Percentiles rank a stretch among this genome's conserved stretches.
These are phyloP conservation scores for Dactylellina parvicollis DNA, from an alignment of 2,329 filamentous ascomycete genomes.

Conservation along the genomic window DNA sequence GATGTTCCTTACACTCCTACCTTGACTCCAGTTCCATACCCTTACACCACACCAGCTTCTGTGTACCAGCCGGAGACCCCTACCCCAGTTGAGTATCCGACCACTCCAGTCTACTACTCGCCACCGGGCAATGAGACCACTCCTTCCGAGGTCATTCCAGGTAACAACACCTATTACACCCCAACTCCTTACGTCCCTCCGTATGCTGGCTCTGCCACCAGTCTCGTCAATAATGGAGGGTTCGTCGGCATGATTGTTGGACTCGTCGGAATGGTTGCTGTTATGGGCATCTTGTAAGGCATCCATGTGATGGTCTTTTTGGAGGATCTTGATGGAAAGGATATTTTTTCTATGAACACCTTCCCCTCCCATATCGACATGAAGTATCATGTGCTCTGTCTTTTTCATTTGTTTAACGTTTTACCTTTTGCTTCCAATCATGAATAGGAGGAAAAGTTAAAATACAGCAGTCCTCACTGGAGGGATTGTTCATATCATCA, in stretches of 20 bases:
- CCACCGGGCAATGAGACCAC: constrained; percentile 38
- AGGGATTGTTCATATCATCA: constrained; percentile 42
- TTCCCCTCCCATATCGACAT: constrained; percentile 6
- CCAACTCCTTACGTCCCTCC: constrained; percentile 40
- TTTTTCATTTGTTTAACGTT: constrained; percentile 5
- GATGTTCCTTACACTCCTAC: constrained; percentile 48
- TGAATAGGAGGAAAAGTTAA: constrained; percentile 5
- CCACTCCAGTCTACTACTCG: constrained; percentile 33
- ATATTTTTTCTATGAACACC: neutral
- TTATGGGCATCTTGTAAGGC: constrained; percentile 45
- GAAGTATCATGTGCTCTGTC: neutral
- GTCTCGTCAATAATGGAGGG: constrained; percentile 42
- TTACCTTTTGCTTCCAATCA: constrained; percentile 2
- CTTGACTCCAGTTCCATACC: constrained; percentile 42
- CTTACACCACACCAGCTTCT: constrained; percentile 38
- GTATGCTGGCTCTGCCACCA: constrained; percentile 43
- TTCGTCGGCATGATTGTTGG: constrained; percentile 40
- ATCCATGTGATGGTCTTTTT: constrained; percentile 4
- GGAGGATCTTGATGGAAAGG: constrained; percentile 17
- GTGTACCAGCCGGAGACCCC: constrained; percentile 44
- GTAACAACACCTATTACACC: constrained; percentile 32
- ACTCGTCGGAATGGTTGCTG: constrained; percentile 39
- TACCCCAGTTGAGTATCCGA: constrained; percentile 27
- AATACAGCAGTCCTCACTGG: constrained; percentile 47
- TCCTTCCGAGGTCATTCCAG: constrained; percentile 21